These are phyloP conservation scores for Porcisia deanei DNA, from an alignment of 208 protist genomes.

Conservation along the genomic window DNA sequence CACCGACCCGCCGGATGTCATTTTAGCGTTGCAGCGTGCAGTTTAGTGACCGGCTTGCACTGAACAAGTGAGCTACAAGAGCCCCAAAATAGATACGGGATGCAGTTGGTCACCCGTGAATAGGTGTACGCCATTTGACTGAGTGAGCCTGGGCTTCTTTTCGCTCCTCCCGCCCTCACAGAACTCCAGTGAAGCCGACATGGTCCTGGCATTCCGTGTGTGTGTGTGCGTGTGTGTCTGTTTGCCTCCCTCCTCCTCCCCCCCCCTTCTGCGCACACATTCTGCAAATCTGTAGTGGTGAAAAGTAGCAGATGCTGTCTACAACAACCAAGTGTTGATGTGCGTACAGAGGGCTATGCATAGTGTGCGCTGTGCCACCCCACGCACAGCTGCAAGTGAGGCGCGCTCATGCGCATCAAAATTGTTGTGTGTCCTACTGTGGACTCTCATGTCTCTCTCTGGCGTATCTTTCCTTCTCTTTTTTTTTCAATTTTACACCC, in stretches of 20 bases:
- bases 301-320: not conserved
- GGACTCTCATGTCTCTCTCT: not conserved
- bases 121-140: not conserved
- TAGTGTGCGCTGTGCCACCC: not conserved
- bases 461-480: not conserved
- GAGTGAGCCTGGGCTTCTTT: too few relatives aligned
- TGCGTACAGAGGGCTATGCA: not conserved
- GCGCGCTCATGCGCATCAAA: not conserved
- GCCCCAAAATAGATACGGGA: not conserved
- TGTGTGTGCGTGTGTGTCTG: not conserved
- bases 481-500: not conserved
- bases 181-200: too few relatives aligned
- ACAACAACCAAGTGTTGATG: not conserved
- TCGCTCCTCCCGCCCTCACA: too few relatives aligned
- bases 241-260: not conserved
- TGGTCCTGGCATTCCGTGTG: not conserved
- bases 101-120: not conserved
- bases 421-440: too few relatives aligned
- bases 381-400: not conserved
- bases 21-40: conserved; percentile 18
- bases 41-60: not conserved
- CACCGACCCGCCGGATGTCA: conserved; percentile 23
- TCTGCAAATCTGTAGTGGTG: not conserved
- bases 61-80: not conserved
- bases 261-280: not conserved